Percentiles rank a stretch among this genome's conserved stretches.
phyloP scores from a whole-genome alignment of 495 filamentous ascomycete species.

The Neurospora sp. region DNA sequence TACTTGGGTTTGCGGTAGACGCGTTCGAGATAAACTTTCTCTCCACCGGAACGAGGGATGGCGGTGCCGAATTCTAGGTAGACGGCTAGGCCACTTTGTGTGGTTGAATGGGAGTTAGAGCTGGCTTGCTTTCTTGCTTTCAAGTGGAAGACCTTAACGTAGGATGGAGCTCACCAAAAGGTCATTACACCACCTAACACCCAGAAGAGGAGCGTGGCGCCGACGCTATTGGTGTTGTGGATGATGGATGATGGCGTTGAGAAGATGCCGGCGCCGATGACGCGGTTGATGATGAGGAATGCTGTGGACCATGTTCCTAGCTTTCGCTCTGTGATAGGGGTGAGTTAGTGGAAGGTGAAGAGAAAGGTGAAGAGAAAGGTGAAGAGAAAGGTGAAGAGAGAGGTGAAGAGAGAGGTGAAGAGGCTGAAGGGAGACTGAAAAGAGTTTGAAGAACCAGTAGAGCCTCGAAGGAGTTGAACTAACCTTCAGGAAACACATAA shows the following conservation, averaged over 20 bases:
- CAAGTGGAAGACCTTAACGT: background rate
- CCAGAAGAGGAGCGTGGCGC: slow-evolving; percentile 23
- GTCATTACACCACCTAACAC: slow-evolving; percentile 24
- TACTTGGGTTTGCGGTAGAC: slow-evolving; percentile 24
- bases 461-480: background rate
- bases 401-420: background rate
- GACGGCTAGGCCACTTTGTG: slow-evolving; percentile 3
- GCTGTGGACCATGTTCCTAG: slow-evolving; percentile 25
- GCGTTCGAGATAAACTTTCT: slow-evolving; percentile 16
- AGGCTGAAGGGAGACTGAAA: background rate
- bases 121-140: background rate
- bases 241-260: slow-evolving; percentile 19
- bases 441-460: background rate
- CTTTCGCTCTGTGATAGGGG: slow-evolving; percentile 13
- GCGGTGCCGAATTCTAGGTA: slow-evolving; percentile 26
- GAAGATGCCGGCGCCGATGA: slow-evolving; percentile 23
- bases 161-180: slow-evolving; percentile 13
- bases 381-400: background rate
- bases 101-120: background rate
- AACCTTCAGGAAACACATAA: slow-evolving; percentile 29
- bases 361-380: background rate
- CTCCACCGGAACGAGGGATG: background rate
- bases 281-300: slow-evolving; percentile 26
- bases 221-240: slow-evolving; percentile 18
- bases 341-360: background rate